These are phyloP conservation scores for Starmera quercuum DNA, from an alignment of 805 yeast species.

Conservation along the genomic window DNA sequence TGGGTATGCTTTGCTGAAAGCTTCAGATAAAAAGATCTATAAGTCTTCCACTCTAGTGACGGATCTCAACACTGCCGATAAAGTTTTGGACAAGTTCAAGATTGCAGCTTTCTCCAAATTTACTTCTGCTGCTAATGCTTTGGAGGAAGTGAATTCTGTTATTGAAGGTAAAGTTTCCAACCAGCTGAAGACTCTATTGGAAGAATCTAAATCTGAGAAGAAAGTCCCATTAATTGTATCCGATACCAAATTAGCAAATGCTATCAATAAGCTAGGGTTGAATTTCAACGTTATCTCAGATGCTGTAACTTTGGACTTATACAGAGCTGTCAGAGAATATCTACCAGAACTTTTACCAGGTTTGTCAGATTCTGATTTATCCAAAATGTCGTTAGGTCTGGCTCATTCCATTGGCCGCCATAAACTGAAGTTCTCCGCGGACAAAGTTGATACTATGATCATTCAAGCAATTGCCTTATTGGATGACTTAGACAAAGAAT, in stretches of 20 bases:
- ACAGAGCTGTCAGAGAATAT: constrained; percentile 92
- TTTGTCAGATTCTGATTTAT: constrained; percentile 71
- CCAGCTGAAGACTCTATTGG: constrained; percentile 69
- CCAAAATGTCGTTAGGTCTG: constrained; percentile 95
- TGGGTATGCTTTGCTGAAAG: constrained; percentile 95
- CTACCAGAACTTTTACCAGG: constrained; percentile 95
- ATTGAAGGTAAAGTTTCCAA: constrained; percentile 91
- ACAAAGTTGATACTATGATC: constrained; percentile 98
- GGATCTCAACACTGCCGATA: constrained; percentile 75
- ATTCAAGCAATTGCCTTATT: constrained; percentile 96
- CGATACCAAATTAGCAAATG: constrained; percentile 92
- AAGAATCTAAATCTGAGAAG: constrained; percentile 71
- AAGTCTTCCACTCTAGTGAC: constrained; percentile 68
- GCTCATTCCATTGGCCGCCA: constrained; percentile 99
- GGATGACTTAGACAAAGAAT: constrained; percentile 95
- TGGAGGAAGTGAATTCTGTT: constrained; percentile 88
- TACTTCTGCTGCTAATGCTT: constrained; percentile 88
- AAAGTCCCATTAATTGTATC: constrained; percentile 84
- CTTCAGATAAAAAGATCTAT: constrained; percentile 94
- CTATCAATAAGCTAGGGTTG: constrained; percentile 90
- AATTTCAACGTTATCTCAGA: constrained; percentile 87
- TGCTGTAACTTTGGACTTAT: constrained; percentile 89
- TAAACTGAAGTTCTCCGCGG: constrained; percentile 94
- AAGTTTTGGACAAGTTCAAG: constrained; percentile 85
- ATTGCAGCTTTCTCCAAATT: constrained; percentile 94